A percentile compares a stretch with the other conserved stretches of the same genome.
These are phyloP conservation scores for Ophiostoma angusticollis DNA, from an alignment of 2,329 filamentous ascomycete species.

Conservation along the genomic window DNA sequence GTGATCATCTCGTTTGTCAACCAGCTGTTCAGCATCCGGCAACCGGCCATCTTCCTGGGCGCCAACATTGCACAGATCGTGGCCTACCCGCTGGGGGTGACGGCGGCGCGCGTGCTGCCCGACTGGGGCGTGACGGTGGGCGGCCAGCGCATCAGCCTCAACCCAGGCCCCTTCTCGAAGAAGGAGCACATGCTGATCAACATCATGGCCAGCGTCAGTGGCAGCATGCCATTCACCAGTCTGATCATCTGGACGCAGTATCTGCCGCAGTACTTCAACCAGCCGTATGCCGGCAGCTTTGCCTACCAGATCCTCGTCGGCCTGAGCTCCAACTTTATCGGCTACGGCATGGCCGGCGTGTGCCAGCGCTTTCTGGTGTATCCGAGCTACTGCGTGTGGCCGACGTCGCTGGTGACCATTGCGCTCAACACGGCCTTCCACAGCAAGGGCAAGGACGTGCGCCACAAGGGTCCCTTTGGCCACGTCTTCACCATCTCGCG, in stretches of 20 bases:
- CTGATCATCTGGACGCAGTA: constrained; percentile 32
- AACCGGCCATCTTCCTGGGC: constrained; percentile 40
- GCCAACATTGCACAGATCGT: constrained; percentile 44
- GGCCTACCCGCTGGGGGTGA: constrained; percentile 40
- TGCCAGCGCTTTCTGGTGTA: constrained; percentile 38
- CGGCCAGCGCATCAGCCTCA: constrained; percentile 38
- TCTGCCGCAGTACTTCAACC: constrained; percentile 18
- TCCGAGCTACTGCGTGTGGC: constrained; percentile 39
- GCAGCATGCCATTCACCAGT: constrained; percentile 18
- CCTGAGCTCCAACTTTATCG: constrained; percentile 40
- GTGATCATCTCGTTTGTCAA: constrained; percentile 29
- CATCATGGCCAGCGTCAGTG: constrained; percentile 47
- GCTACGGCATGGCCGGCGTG: constrained; percentile 41
- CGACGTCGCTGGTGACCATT: constrained; percentile 31
- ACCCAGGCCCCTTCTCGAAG: constrained; percentile 43
- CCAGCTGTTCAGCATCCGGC: constrained; percentile 42
- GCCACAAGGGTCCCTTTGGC: constrained; percentile 22
- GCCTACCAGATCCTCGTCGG: constrained; percentile 37
- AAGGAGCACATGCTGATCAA: constrained; percentile 49
- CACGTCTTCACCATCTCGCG: constrained; percentile 23
- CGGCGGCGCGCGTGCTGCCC: constrained; percentile 37
- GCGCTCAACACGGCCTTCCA: constrained; percentile 36
- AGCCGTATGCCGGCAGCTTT: constrained; percentile 30
- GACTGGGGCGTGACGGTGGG: constrained; percentile 31
- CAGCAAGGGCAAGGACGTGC: constrained; percentile 25